Conservation (phyloP, 306 rosid genomes). For the Malus fusca region DNA sequence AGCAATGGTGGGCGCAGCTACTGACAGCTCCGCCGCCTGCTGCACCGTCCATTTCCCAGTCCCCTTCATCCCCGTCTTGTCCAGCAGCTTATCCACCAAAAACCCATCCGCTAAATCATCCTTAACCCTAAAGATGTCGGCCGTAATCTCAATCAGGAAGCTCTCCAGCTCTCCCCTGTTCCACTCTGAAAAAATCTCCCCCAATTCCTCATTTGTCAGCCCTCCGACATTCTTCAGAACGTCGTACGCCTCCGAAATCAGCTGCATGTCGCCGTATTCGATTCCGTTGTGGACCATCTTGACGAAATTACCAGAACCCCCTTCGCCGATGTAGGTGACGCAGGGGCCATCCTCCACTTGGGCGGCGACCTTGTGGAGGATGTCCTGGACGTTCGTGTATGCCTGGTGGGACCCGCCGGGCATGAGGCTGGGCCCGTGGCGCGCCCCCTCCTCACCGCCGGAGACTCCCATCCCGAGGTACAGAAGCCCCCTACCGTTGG, state of each 20-base stretch:
- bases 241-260: constrained; percentile 87
- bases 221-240: constrained; percentile 78
- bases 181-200: constrained; percentile 71
- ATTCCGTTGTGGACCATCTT: constrained; percentile 96
- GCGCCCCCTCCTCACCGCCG: constrained; percentile 93
- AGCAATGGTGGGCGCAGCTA: constrained; percentile 85
- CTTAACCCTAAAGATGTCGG: constrained; percentile 76
- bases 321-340: constrained; percentile 79
- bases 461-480: constrained; percentile 93
- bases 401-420: constrained; percentile 79
- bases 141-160: constrained; percentile 73
- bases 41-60: constrained; percentile 98
- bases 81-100: constrained; percentile 83
- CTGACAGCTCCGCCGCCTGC: constrained; percentile 85
- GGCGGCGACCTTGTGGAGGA: constrained; percentile 67
- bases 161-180: constrained; percentile 85
- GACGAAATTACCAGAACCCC: constrained; percentile 81
- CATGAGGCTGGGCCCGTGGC: constrained; percentile 82
- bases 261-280: constrained; percentile 90
- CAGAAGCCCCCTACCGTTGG: constrained; percentile 34
- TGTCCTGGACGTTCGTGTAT: constrained; percentile 55
- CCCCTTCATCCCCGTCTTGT: constrained; percentile 93
- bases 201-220: constrained; percentile 52
- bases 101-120: constrained; percentile 57
- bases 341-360: constrained; percentile 94